Evolutionary conservation across 1,139 yeast species (phyloP).

Genomic region (Debaryomycetaceae sp.): DNA sequence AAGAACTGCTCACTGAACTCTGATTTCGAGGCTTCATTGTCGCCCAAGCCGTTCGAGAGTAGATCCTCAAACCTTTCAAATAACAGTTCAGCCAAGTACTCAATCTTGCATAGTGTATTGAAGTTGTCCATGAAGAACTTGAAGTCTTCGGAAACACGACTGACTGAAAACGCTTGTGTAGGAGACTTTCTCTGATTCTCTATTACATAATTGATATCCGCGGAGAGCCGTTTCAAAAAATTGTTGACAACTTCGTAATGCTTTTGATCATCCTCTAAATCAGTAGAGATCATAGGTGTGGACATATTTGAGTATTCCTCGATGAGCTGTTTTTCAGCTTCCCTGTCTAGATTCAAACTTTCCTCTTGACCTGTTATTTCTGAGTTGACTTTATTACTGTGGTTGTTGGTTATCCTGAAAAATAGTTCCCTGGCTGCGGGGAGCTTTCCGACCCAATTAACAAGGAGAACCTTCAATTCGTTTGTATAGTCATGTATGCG

Average conservation of each 20-base stretch:
- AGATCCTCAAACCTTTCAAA: constrained; percentile 25
- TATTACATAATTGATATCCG: constrained; percentile 10
- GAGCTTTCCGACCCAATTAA: constrained; percentile 57
- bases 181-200: constrained; percentile 4
- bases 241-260: constrained; percentile 9
- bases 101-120: constrained; percentile 31
- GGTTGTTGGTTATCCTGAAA: constrained; percentile 27
- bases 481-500: constrained; percentile 46
- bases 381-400: constrained; percentile 6
- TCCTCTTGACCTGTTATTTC: not conserved
- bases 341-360: not conserved
- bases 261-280: constrained; percentile 13
- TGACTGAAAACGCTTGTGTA: not conserved
- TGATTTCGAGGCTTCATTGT: constrained; percentile 11
- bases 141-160: constrained; percentile 15
- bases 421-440: constrained; percentile 41
- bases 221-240: constrained; percentile 14
- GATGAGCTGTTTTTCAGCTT: constrained; percentile 10
- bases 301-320: constrained; percentile 9
- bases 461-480: constrained; percentile 54
- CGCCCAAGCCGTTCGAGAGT: constrained; percentile 16
- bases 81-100: constrained; percentile 24
- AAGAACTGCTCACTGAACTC: constrained; percentile 24
- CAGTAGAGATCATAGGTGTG: constrained; percentile 13
- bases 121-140: constrained; percentile 24